Conservation (phyloP, 2,329 filamentous ascomycete species). For the Camillea tinctor region DNA sequence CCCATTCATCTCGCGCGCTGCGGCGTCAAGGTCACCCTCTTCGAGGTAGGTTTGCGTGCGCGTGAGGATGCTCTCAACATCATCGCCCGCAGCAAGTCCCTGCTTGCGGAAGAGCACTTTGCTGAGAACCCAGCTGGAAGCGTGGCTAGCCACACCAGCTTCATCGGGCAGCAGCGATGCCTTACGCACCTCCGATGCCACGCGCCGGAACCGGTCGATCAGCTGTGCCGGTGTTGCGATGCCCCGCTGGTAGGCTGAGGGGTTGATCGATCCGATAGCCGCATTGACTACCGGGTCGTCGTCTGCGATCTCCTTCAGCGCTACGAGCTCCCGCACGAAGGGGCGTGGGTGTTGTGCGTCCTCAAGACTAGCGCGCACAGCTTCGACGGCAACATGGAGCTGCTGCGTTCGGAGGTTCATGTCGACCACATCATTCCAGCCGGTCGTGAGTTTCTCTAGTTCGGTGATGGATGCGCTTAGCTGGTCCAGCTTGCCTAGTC, state of each 20-base stretch:
- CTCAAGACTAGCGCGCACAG: slow-evolving; percentile 80
- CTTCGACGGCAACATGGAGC: slow-evolving; percentile 92
- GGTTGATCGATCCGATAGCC: slow-evolving; percentile 95
- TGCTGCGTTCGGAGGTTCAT: slow-evolving; percentile 91
- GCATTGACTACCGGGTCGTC: slow-evolving; percentile 86
- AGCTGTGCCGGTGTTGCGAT: slow-evolving; percentile 81
- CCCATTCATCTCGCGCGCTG: slow-evolving; percentile 92
- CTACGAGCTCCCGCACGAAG: slow-evolving; percentile 89
- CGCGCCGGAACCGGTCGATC: slow-evolving; percentile 92
- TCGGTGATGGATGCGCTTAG: slow-evolving; percentile 76
- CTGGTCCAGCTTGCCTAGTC: slow-evolving; percentile 81
- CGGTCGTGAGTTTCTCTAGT: slow-evolving; percentile 81
- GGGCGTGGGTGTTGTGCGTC: slow-evolving; percentile 72
- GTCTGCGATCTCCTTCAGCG: slow-evolving; percentile 85
- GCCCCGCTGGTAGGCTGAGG: slow-evolving; percentile 87
- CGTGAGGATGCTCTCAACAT: slow-evolving; percentile 91
- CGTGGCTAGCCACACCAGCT: slow-evolving; percentile 91
- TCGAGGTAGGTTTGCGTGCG: slow-evolving; percentile 88
- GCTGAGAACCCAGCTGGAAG: slow-evolving; percentile 84
- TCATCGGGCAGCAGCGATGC: slow-evolving; percentile 88
- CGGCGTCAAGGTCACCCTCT: slow-evolving; percentile 87
- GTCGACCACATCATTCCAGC: slow-evolving; percentile 91
- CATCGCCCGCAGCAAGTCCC: slow-evolving; percentile 75
- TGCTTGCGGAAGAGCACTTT: slow-evolving; percentile 97
- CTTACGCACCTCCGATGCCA: slow-evolving; percentile 90